A percentile compares a stretch with the other conserved stretches of the same genome.
These are phyloP conservation scores for Salvia miltiorrhiza DNA, from an alignment of 257 asterid genomes.

Conservation along the genomic window DNA sequence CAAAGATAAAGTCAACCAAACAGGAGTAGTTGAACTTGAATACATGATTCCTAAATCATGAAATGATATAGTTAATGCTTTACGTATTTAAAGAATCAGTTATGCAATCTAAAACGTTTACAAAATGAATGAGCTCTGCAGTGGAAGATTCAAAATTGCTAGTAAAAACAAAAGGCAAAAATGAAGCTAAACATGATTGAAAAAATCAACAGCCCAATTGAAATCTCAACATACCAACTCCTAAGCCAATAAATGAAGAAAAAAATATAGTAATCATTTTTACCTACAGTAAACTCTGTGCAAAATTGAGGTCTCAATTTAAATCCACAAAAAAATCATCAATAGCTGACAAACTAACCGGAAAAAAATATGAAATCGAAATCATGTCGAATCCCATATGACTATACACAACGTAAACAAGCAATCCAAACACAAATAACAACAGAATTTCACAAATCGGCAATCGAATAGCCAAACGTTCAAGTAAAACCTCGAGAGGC, in stretches of 20 bases:
- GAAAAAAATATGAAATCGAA: slow-evolving; percentile 5
- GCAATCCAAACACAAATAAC: neutral
- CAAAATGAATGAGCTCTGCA: neutral
- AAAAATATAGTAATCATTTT: neutral
- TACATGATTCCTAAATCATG: neutral
- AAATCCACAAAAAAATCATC: neutral
- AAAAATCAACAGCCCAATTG: neutral
- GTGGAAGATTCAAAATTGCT: neutral
- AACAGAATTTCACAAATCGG: neutral
- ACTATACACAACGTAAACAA: neutral
- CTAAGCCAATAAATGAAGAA: neutral
- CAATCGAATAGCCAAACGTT: slow-evolving; percentile 3
- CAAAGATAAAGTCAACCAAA: neutral
- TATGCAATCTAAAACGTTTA: neutral
- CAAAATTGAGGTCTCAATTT: neutral
- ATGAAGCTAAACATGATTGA: too few species aligned
- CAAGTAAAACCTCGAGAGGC: slow-evolving; percentile 67
- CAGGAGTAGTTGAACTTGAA: neutral
- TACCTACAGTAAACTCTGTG: neutral
- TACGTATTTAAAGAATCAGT: neutral
- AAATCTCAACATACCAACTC: neutral
- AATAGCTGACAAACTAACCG: neutral
- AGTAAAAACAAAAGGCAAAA: neutral
- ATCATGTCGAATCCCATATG: neutral
- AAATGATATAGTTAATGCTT: neutral